Conservation (phyloP, 2,329 filamentous ascomycete species). For the Aspergillus fumigatus region DNA sequence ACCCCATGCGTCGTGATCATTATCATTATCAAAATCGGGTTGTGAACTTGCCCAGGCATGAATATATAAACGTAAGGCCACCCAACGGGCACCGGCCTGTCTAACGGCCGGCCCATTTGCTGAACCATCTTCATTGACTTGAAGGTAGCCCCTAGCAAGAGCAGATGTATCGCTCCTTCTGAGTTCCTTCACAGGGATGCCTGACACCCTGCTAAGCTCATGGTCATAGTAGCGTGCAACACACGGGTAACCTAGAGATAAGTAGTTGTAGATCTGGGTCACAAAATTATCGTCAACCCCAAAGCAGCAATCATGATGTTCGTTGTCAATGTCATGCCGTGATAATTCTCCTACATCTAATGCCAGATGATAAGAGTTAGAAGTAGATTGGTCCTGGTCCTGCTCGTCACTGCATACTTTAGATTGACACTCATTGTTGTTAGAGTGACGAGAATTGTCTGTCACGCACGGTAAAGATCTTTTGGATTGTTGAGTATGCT, state of each 20-base stretch:
- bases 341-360: not conserved
- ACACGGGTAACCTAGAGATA: slow-evolving; percentile 86
- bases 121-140: slow-evolving; percentile 34
- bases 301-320: slow-evolving; percentile 45
- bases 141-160: slow-evolving; percentile 69
- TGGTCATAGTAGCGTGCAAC: slow-evolving; percentile 78
- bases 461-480: slow-evolving; percentile 18
- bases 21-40: slow-evolving; percentile 57
- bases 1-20: slow-evolving; percentile 61
- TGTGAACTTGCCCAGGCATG: slow-evolving; percentile 87
- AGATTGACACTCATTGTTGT: not conserved
- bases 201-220: slow-evolving; percentile 77
- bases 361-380: too few species aligned
- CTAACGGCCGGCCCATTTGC: slow-evolving; percentile 47
- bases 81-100: slow-evolving; percentile 68
- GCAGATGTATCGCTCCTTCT: slow-evolving; percentile 64
- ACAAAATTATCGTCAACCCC: slow-evolving; percentile 84
- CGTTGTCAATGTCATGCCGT: slow-evolving; percentile 25
- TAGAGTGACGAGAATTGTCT: slow-evolving; percentile 15
- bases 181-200: slow-evolving; percentile 64
- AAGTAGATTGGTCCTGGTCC: not conserved
- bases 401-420: not conserved
- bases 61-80: slow-evolving; percentile 76
- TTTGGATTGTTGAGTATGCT: slow-evolving; percentile 8
- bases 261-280: slow-evolving; percentile 95